phyloP scores from a whole-genome alignment of 768 basidiomycete genomes.

The Fomitopsis serialis region DNA sequence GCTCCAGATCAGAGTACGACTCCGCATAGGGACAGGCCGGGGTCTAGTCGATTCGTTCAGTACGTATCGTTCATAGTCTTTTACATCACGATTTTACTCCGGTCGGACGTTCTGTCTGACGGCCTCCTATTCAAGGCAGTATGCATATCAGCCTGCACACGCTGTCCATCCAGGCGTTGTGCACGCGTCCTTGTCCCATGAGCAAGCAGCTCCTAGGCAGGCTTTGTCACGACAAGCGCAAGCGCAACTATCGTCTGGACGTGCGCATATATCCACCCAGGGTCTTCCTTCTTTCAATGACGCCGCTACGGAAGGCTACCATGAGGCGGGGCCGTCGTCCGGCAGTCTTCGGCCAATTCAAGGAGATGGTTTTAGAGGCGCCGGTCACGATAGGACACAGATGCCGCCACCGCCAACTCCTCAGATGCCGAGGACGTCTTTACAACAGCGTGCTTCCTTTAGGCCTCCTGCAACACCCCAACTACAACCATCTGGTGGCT shows the following conservation, averaged over 20 bases:
- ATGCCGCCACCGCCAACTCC: slow-evolving; percentile 57
- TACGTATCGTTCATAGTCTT: slow-evolving; percentile 19
- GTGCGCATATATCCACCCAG: slow-evolving; percentile 12
- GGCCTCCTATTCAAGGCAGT: slow-evolving; percentile 47
- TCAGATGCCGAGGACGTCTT: slow-evolving; percentile 21
- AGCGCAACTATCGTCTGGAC: neutral
- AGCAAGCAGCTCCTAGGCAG: slow-evolving; percentile 38
- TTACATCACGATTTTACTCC: neutral
- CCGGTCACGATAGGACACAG: slow-evolving; percentile 12
- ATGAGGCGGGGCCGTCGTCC: slow-evolving; percentile 1
- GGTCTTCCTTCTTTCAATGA: neutral
- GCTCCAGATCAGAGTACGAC: neutral
- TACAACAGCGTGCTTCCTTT: slow-evolving; percentile 14
- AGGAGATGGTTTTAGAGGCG: neutral
- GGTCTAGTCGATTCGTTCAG: slow-evolving; percentile 47
- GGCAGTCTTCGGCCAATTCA: neutral
- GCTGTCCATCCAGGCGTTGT: neutral
- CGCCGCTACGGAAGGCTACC: neutral
- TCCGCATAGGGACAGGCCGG: slow-evolving; percentile 34
- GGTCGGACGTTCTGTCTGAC: neutral
- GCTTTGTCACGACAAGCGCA: slow-evolving; percentile 20
- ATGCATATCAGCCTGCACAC: slow-evolving; percentile 49
- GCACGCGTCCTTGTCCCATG: slow-evolving; percentile 27
- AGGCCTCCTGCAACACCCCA: slow-evolving; percentile 22
- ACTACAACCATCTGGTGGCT: slow-evolving; percentile 14